A percentile compares a stretch with the other conserved stretches of the same genome.
Conservation (phyloP, 306 rosid genomes). For the Crotalaria pallida region DNA sequence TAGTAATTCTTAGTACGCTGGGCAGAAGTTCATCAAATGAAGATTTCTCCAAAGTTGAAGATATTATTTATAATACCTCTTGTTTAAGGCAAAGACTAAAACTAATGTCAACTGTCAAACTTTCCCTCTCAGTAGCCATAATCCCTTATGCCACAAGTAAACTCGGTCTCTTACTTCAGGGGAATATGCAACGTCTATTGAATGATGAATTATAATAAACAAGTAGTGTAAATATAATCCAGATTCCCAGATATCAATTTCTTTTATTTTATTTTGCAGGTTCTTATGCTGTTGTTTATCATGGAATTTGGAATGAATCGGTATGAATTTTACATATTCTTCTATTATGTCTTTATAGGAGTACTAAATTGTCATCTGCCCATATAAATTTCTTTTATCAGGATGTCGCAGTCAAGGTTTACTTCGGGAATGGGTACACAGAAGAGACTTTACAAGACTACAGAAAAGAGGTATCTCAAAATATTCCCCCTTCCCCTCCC, state of each 20-base stretch:
- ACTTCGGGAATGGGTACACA: constrained; percentile 42
- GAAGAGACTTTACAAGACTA: constrained; percentile 46
- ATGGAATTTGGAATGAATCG: constrained; percentile 79
- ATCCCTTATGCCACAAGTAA: not conserved
- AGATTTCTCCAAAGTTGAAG: not conserved
- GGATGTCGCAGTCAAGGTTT: constrained; percentile 80
- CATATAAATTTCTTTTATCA: constrained; percentile 18
- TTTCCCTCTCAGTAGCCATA: not conserved
- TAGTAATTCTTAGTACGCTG: not conserved
- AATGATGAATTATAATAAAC: not conserved
- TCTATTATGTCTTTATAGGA: not conserved
- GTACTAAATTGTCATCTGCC: constrained; percentile 6
- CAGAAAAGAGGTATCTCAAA: constrained; percentile 53
- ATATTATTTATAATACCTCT: not conserved
- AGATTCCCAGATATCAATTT: not conserved
- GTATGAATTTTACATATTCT: constrained; percentile 30
- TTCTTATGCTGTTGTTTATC: constrained; percentile 62
- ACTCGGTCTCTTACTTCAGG: not conserved
- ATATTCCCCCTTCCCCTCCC: too few relatives aligned
- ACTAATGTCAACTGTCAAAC: not conserved
- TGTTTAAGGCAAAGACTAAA: not conserved
- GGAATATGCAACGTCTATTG: not conserved
- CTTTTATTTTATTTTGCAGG: constrained; percentile 38
- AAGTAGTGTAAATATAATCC: not conserved
- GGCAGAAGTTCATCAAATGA: not conserved